Base-by-base conservation (phyloP, 1,284 basidiomycete species). In the Flammula alnicola region DNA sequence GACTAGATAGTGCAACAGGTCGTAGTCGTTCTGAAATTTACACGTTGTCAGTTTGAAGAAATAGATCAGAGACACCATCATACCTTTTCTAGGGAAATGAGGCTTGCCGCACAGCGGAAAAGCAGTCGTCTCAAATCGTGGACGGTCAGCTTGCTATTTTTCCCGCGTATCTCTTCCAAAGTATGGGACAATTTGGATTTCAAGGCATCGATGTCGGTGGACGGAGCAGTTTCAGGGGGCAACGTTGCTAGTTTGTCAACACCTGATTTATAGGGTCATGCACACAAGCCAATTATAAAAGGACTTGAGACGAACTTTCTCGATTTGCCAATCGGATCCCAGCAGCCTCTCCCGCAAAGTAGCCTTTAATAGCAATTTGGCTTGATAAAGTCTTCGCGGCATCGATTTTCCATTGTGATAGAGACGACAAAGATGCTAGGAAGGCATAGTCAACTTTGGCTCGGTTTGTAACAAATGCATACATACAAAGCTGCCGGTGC, bases 1-100 rank as follows among this genome's bases (percentile, higher is more conserved):
- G 6, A 99, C 95, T 20, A 99, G 75, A 64, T 91, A 89, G 67
- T 95, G 90, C 3, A 99, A 73, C 7, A 99, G 77, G 30, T 92
- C 91, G 62, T 90, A 83, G 56, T 99, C 93, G 62, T 87, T 87
- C 87, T 93, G 36, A 14, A 52, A 30, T 12, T 10, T 8, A 47
- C 11, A 19, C 27, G 9, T 1, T 44, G 14, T 38, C 4, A 40
- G 26, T 19, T 19, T 30, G 17, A 4, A 25, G 49, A 41, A 41
- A 36, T 36, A 19, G 27, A 26, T 31, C 44, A 7, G 43, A 27
- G 14, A 33, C 46, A 19, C 8, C 9, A 10, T 25, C 68, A 54
- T 60, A 93, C 93, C 73, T 83, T 75, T 12, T 82, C 75, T 30
- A 86, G 69, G 11, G 86, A 84, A 44, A 93, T 84, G 19, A 96